Percentiles rank a stretch among this genome's conserved stretches.
These are phyloP conservation scores for Silene conica DNA, from an alignment of 148 eudicot genomes.

Conservation along the genomic window DNA sequence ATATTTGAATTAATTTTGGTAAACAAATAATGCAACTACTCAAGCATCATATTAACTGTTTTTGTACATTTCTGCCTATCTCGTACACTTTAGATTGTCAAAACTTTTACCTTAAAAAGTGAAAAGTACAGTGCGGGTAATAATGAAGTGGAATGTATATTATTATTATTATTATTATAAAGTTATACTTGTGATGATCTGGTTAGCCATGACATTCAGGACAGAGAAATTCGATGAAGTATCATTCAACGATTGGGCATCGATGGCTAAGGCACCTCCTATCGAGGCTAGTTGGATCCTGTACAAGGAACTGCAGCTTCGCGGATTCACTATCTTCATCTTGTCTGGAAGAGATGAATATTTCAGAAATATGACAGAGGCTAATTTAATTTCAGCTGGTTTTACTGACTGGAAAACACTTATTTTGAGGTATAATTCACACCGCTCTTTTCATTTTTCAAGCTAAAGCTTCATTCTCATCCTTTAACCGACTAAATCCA, in stretches of 20 bases:
- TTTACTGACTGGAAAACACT: conserved; percentile 63
- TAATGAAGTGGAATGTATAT: too few relatives aligned
- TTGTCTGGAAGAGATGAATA: conserved; percentile 68
- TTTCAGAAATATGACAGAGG: conserved; percentile 43
- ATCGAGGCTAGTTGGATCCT: conserved; percentile 58
- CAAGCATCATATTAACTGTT: too few relatives aligned
- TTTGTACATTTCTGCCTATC: too few relatives aligned
- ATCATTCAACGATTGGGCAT: conserved; percentile 50
- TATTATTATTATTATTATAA: too few relatives aligned
- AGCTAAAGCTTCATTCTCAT: too few relatives aligned
- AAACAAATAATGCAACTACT: too few relatives aligned
- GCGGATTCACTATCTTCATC: conserved; percentile 58
- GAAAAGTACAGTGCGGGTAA: too few relatives aligned
- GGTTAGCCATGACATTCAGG: conserved; percentile 26
- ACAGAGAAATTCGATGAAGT: conserved; percentile 45
- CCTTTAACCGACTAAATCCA: too few relatives aligned
- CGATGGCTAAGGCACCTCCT: conserved; percentile 55
- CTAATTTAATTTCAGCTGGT: conserved; percentile 48
- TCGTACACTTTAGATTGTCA: too few relatives aligned
- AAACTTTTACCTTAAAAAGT: too few relatives aligned
- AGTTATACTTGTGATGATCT: too few relatives aligned
- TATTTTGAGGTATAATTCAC: conserved; percentile 48
- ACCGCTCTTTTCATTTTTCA: not conserved
- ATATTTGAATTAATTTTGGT: too few relatives aligned
- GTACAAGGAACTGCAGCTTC: conserved; percentile 53